Evolutionary conservation across 2,329 filamentous ascomycete species (phyloP).

Genomic region (Fusarium piperis): DNA sequence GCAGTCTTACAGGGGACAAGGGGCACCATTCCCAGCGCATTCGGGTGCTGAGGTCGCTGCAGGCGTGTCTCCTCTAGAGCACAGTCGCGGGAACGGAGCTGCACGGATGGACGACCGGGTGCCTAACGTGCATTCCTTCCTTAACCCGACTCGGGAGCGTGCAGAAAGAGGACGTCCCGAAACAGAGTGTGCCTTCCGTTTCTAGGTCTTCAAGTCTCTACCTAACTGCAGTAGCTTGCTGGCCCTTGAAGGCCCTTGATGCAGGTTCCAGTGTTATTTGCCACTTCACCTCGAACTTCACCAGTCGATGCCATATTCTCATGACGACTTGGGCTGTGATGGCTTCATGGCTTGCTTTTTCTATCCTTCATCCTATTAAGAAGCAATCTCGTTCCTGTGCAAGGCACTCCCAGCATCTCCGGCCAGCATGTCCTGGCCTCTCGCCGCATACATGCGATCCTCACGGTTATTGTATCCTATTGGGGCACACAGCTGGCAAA

Average conservation of each 20-base stretch:
- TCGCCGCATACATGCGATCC: slow-evolving; percentile 2
- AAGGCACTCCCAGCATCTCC: neutral
- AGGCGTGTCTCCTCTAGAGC: slow-evolving; percentile 5
- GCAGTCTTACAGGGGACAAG: slow-evolving; percentile 22
- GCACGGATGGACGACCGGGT: slow-evolving; percentile 12
- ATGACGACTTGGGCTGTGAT: slow-evolving; percentile 14
- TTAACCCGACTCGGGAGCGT: slow-evolving; percentile 12
- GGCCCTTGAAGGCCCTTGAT: neutral
- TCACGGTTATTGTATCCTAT: slow-evolving; percentile 7
- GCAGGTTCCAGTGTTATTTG: slow-evolving; percentile 23
- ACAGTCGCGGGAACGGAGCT: slow-evolving; percentile 19
- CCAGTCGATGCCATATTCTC: neutral
- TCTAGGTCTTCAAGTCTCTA: slow-evolving; percentile 14
- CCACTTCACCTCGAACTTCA: slow-evolving; percentile 27
- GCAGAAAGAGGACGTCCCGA: slow-evolving; percentile 25
- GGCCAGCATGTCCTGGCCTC: slow-evolving; percentile 4
- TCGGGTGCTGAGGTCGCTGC: slow-evolving; percentile 9
- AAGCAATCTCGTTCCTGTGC: neutral
- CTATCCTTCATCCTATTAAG: neutral
- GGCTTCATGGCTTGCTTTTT: slow-evolving; percentile 14
- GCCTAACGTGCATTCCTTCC: slow-evolving; percentile 8
- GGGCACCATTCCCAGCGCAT: slow-evolving; percentile 10
- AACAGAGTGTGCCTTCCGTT: slow-evolving; percentile 35
- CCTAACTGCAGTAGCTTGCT: no score
- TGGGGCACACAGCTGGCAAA: slow-evolving; percentile 25